Percentiles rank a stretch among this genome's conserved stretches.
Evolutionary conservation across 139 green algal species (phyloP).

Genomic region (Deuterostichococcus epilithicus): DNA sequence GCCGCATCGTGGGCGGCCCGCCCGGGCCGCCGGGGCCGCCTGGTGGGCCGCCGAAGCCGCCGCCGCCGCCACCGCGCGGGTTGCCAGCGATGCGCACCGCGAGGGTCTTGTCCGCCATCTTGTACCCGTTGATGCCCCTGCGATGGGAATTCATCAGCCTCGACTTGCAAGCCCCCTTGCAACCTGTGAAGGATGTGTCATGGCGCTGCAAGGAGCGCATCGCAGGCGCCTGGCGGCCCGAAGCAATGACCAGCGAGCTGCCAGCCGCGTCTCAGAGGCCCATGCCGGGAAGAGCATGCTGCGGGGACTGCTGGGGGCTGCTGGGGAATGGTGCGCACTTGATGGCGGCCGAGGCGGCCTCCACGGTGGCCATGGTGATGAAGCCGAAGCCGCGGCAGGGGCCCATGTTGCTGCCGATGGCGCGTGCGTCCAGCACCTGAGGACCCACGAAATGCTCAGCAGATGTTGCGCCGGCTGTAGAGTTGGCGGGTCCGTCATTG

Average conservation of each 20-base stretch:
- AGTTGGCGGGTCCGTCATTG: slow-evolving; percentile 15
- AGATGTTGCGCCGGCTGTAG: no score
- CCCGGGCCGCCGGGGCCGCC: background rate
- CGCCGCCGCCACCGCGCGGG: background rate
- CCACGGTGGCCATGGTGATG: slow-evolving; percentile 40
- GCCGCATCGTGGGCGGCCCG: background rate
- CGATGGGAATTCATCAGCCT: no score
- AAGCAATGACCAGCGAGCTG: background rate
- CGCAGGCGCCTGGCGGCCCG: background rate
- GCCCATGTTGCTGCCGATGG: slow-evolving; percentile 49
- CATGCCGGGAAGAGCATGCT: background rate
- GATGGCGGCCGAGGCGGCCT: slow-evolving; percentile 18
- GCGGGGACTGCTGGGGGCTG: background rate
- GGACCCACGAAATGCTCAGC: no score
- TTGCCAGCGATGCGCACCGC: slow-evolving; percentile 40
- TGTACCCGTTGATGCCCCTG: slow-evolving; percentile 28
- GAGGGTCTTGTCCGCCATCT: slow-evolving; percentile 32
- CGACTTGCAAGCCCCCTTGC: no score
- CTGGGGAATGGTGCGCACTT: background rate
- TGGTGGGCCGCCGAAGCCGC: background rate
- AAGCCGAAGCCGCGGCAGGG: slow-evolving; percentile 55
- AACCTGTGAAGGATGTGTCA: background rate
- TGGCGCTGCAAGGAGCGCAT: background rate
- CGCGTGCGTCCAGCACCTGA: slow-evolving; percentile 30
- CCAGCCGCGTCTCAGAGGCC: background rate